Percentiles rank a stretch among this genome's conserved stretches.
phyloP scores from a whole-genome alignment of 2,329 filamentous ascomycete species.

The Paramyrothecium sp. region DNA sequence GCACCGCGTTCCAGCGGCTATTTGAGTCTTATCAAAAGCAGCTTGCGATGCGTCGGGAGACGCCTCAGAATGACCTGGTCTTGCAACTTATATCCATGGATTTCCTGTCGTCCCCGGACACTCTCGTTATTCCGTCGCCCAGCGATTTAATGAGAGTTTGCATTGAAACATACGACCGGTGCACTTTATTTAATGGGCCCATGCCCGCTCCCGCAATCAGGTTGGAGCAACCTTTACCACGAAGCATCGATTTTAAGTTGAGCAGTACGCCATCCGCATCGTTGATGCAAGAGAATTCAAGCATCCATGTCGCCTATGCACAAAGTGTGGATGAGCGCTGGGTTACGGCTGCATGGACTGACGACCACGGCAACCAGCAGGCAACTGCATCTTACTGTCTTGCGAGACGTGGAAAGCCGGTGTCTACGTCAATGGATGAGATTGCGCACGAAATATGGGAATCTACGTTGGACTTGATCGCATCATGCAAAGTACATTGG shows the following conservation, averaged over 20 bases:
- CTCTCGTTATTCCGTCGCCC: constrained; percentile 61
- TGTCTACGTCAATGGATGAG: constrained; percentile 55
- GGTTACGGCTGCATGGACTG: constrained; percentile 79
- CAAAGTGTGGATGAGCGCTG: constrained; percentile 74
- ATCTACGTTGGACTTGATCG: constrained; percentile 71
- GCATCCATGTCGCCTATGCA: constrained; percentile 78
- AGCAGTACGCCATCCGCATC: constrained; percentile 66
- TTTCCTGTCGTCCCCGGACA: constrained; percentile 62
- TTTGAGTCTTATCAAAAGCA: constrained; percentile 57
- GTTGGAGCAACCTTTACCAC: constrained; percentile 68
- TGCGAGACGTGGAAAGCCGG: constrained; percentile 52
- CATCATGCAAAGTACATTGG: constrained; percentile 71
- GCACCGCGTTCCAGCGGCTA: constrained; percentile 70
- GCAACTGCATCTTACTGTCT: constrained; percentile 73
- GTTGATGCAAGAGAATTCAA: constrained; percentile 73
- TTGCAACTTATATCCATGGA: constrained; percentile 73
- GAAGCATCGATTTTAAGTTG: constrained; percentile 74
- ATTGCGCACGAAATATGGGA: constrained; percentile 77
- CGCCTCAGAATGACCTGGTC: constrained; percentile 63
- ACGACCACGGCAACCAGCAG: constrained; percentile 72
- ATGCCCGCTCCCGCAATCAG: constrained; percentile 69
- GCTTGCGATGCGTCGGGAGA: constrained; percentile 38
- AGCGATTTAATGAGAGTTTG: constrained; percentile 62
- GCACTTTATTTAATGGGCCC: constrained; percentile 54
- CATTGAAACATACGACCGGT: constrained; percentile 76